These are phyloP conservation scores for Bolboschoenus planiculmis DNA, from an alignment of 176 grass and related monocot genomes.

Conservation along the genomic window DNA sequence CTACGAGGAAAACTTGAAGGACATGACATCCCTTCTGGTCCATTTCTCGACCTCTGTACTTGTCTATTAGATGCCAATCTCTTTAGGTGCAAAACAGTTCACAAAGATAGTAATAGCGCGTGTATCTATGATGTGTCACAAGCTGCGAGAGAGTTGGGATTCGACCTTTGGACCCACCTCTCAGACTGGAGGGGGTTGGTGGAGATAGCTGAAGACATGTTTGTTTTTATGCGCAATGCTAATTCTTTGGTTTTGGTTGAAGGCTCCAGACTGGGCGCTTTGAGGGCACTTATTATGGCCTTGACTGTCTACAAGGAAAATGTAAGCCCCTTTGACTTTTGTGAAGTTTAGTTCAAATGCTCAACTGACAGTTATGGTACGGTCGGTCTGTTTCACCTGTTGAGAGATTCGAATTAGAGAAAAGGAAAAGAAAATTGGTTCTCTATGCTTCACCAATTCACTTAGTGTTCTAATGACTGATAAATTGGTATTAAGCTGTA, in stretches of 20 bases:
- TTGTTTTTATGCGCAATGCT: conserved; percentile 49
- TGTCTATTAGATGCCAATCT: conserved; percentile 66
- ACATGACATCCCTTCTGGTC: conserved; percentile 58
- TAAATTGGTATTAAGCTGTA: neutral
- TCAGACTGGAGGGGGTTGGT: conserved; percentile 49
- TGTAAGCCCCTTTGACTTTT: conserved; percentile 43
- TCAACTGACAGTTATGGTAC: neutral
- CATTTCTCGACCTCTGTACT: conserved; percentile 67
- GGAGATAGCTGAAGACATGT: conserved; percentile 61
- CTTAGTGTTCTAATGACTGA: neutral
- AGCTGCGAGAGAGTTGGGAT: conserved; percentile 48
- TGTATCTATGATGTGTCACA: conserved; percentile 48
- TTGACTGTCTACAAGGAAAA: conserved; percentile 65
- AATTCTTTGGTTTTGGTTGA: conserved; percentile 48
- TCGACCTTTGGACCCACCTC: conserved; percentile 57
- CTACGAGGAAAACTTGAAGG: conserved; percentile 62
- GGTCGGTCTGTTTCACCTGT: neutral
- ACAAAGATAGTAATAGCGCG: conserved; percentile 23
- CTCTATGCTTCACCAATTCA: neutral
- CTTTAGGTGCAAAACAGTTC: conserved; percentile 43
- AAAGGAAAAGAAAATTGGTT: neutral
- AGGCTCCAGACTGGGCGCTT: conserved; percentile 52
- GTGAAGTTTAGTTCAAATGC: neutral
- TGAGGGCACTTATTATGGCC: conserved; percentile 57
- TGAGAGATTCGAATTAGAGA: neutral